Evolutionary conservation across 2,329 filamentous ascomycete genomes (phyloP).

Genomic region (Fusarium illudens): DNA sequence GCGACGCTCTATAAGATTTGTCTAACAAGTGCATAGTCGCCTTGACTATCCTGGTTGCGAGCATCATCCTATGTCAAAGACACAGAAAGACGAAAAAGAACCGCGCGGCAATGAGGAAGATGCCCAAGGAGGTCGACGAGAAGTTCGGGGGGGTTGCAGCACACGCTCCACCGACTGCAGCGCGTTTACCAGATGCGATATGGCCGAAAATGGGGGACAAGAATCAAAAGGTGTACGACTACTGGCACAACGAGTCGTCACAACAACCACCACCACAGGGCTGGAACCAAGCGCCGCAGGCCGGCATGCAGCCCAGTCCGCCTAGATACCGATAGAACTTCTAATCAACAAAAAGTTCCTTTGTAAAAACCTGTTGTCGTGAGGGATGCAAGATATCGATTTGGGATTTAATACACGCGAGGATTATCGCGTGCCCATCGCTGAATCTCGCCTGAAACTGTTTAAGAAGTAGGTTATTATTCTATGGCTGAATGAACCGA

Average conservation of each 20-base stretch:
- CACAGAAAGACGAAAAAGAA: conserved; percentile 28
- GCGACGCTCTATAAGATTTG: too few species aligned
- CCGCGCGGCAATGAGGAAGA: neutral
- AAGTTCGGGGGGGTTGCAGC: neutral
- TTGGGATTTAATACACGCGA: neutral
- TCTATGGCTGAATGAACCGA: neutral
- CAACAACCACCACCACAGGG: neutral
- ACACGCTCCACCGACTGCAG: neutral
- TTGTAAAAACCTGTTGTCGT: neutral
- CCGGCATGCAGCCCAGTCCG: conserved; percentile 2
- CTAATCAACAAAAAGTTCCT: neutral
- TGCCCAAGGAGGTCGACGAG: conserved; percentile 1
- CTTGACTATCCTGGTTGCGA: conserved; percentile 16
- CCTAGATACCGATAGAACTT: conserved; percentile 20
- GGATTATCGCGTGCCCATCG: neutral
- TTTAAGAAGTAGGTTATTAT: neutral
- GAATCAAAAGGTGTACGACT: conserved; percentile 28
- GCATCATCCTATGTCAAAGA: conserved; percentile 26
- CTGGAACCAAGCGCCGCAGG: conserved; percentile 12
- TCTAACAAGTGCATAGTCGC: neutral
- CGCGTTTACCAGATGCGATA: conserved; percentile 9
- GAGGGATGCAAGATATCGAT: too few species aligned
- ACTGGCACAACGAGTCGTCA: conserved; percentile 23
- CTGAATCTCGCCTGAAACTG: neutral
- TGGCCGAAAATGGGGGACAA: conserved; percentile 27